phyloP scores from a whole-genome alignment of 805 yeast genomes.

The Candida koratica region DNA sequence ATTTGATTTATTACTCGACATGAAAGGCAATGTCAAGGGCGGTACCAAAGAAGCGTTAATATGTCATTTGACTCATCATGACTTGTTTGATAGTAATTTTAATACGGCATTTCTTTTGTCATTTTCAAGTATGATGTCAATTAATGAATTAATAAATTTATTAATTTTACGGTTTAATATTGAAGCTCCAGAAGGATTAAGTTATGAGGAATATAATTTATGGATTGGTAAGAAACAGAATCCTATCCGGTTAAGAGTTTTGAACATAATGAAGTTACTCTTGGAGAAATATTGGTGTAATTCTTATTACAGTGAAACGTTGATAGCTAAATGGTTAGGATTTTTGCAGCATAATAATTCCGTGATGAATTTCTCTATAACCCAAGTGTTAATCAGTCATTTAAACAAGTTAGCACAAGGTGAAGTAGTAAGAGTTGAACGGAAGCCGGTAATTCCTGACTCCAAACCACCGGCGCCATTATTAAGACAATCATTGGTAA shows the following conservation, averaged over 20 bases:
- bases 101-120: conserved; percentile 69
- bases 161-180: conserved; percentile 63
- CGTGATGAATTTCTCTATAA: conserved; percentile 22
- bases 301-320: conserved; percentile 48
- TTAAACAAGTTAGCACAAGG: conserved; percentile 27
- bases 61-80: conserved; percentile 77
- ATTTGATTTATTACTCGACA: conserved; percentile 52
- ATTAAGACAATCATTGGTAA: conserved; percentile 30
- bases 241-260: conserved; percentile 63
- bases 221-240: conserved; percentile 72
- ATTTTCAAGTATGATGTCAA: conserved; percentile 68
- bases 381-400: conserved; percentile 24
- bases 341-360: conserved; percentile 21
- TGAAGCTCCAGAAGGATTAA: conserved; percentile 83
- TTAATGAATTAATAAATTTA: conserved; percentile 55
- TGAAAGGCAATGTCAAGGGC: conserved; percentile 72
- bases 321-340: conserved; percentile 32
- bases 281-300: conserved; percentile 69
- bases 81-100: conserved; percentile 55
- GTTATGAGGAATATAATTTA: conserved; percentile 71
- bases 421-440: conserved; percentile 25
- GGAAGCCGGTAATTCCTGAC: conserved; percentile 25
- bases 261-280: conserved; percentile 62
- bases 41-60: conserved; percentile 77
- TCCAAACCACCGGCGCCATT: conserved; percentile 41